These are phyloP conservation scores for Neurospora sp. DNA, from an alignment of 495 filamentous ascomycete species.

Conservation along the genomic window DNA sequence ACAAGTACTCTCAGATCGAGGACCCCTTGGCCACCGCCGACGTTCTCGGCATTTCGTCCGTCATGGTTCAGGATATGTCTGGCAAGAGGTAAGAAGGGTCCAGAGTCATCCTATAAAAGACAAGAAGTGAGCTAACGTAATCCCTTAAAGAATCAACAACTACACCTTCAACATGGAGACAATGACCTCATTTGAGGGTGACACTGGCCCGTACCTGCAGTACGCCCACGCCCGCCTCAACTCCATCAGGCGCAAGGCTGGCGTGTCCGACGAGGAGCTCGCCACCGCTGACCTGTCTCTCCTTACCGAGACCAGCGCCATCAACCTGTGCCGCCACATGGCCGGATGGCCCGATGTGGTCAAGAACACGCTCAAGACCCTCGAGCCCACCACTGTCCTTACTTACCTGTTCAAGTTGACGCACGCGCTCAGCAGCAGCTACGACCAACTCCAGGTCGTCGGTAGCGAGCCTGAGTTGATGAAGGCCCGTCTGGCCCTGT, in stretches of 20 bases:
- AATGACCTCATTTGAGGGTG: constrained; percentile 63
- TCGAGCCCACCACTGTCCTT: constrained; percentile 59
- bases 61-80: constrained; percentile 59
- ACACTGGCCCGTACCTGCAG: constrained; percentile 61
- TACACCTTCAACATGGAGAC: constrained; percentile 54
- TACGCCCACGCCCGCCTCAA: constrained; percentile 58
- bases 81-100: constrained; percentile 43
- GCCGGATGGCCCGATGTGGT: constrained; percentile 57
- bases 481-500: constrained; percentile 73
- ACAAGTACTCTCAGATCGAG: constrained; percentile 51
- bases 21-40: constrained; percentile 45
- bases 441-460: constrained; percentile 71
- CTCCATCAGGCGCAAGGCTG: constrained; percentile 48
- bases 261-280: constrained; percentile 43
- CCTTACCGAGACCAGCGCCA: constrained; percentile 49
- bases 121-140: not conserved
- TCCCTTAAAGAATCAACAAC: constrained; percentile 43
- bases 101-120: not conserved
- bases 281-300: constrained; percentile 45
- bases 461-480: constrained; percentile 61
- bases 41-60: constrained; percentile 49
- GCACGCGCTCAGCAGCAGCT: constrained; percentile 71
- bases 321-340: constrained; percentile 50
- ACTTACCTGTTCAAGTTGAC: constrained; percentile 87
- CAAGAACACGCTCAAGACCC: constrained; percentile 52